Conservation (phyloP, 352 stramenopile species). For the Phytophthora ohioensis region DNA sequence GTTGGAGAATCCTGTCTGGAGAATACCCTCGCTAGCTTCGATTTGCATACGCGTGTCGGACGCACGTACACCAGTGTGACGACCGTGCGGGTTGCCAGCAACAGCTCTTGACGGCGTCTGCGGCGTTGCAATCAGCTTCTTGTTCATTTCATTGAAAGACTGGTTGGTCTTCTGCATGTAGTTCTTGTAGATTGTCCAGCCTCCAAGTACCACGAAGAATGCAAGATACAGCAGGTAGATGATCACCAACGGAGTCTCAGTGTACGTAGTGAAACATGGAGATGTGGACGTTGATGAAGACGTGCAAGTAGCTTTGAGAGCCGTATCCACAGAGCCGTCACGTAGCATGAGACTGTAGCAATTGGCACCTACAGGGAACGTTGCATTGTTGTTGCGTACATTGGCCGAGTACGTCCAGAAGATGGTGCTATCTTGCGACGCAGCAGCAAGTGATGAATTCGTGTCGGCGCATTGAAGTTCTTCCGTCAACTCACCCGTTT, state of each 20-base stretch:
- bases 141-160: constrained; percentile 50
- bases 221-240: constrained; percentile 43
- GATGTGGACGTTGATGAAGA: constrained; percentile 17
- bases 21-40: constrained; percentile 3
- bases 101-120: constrained; percentile 34
- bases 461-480: constrained; percentile 41
- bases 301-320: constrained; percentile 29
- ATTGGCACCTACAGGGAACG: constrained; percentile 49
- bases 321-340: constrained; percentile 35
- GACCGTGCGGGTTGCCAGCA: constrained; percentile 9
- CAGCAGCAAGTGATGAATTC: constrained; percentile 40
- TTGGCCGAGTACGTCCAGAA: constrained; percentile 55
- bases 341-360: constrained; percentile 47
- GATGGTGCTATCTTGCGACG: constrained; percentile 42
- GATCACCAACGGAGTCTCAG: constrained; percentile 33
- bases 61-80: constrained; percentile 21
- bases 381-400: constrained; percentile 57
- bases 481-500: constrained; percentile 36
- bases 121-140: constrained; percentile 26
- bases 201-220: constrained; percentile 43
- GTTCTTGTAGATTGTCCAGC: constrained; percentile 34
- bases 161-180: constrained; percentile 28
- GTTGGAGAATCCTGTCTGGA: constrained; percentile 38
- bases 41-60: constrained; percentile 29
- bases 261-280: constrained; percentile 37